phyloP scores from a whole-genome alignment of 1,284 basidiomycete species.

The Microbotryomycetes sp. region DNA sequence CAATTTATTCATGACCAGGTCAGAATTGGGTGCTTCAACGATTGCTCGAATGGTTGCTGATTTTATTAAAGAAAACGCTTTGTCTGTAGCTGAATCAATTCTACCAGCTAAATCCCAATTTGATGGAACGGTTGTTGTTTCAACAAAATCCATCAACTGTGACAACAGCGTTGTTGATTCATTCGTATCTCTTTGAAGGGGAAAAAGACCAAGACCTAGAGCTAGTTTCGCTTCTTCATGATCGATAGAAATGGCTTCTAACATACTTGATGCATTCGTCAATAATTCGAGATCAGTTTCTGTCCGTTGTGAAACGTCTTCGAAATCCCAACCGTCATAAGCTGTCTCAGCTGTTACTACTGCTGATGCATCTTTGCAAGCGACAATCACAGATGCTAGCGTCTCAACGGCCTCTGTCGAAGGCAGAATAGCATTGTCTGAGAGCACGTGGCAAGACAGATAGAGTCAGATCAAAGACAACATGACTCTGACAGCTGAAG shows the following conservation, averaged over 20 bases:
- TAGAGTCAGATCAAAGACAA: not conserved
- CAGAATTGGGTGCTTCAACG: slow-evolving; percentile 75
- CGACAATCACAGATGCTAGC: slow-evolving; percentile 56
- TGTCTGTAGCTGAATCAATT: slow-evolving; percentile 37
- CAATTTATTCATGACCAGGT: slow-evolving; percentile 65
- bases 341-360: not conserved
- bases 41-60: slow-evolving; percentile 73
- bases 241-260: slow-evolving; percentile 69
- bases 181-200: too few species aligned
- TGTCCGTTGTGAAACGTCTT: slow-evolving; percentile 52
- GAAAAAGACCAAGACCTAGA: slow-evolving; percentile 50
- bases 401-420: slow-evolving; percentile 48
- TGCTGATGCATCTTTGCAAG: slow-evolving; percentile 29
- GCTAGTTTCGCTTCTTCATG: slow-evolving; percentile 63
- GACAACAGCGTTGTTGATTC: slow-evolving; percentile 49
- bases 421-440: slow-evolving; percentile 48
- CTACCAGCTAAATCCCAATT: slow-evolving; percentile 50
- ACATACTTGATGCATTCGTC: slow-evolving; percentile 61
- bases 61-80: slow-evolving; percentile 72
- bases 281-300: slow-evolving; percentile 63
- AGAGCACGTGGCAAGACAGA: slow-evolving; percentile 28
- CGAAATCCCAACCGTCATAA: slow-evolving; percentile 44
- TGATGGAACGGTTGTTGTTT: slow-evolving; percentile 57
- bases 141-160: slow-evolving; percentile 63
- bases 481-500: not conserved